Evolutionary conservation across 2,329 filamentous ascomycete species (phyloP), one percentile per base, ranked within the genome.

Genomic region (Alternaria gansuensis): DNA sequence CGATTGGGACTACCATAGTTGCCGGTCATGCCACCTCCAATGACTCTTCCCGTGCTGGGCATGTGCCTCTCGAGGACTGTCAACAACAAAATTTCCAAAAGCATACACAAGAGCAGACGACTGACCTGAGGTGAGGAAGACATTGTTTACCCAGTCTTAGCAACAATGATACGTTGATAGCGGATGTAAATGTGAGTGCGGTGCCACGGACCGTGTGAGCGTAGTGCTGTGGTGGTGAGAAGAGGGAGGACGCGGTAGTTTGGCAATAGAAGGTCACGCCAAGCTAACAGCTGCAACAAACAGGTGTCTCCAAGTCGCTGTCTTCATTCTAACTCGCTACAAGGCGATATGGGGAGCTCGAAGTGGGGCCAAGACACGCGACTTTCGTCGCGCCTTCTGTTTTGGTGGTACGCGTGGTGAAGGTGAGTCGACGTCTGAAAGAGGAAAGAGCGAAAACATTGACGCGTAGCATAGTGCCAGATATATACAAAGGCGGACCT

Each of bases 21-120:
- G n/a, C 24, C 24, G n/a, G 34, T 13, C 44, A 51, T 48, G 26
- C 39, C 26, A 41, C 34, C 40, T 33, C 40, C 44, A 17, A 34
- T 53, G 39, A 29, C 26, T 39, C 54, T 41, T 43, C 54, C 43
- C 26, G 37, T 54, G 28, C 23, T 37, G 14, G 50, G 51, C 21
- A 41, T 33, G 39, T 31, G 50, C 54, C 46, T 50, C 60, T 65
- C 59, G 41, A 46, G 54, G 48, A 54, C 54, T 52, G 60, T 65
- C 45, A 65, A 56, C 31, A 46, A 54, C 23, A 59, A 34, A 24
- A 31, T 10, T 17, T 36, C 23, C 26, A 28, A 51, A 14, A 51
- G 40, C 11, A 31, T 6, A 45, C 9, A 31, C 31, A 24, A 48
- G 31, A 48, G 44, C 31, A 26, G 44, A n/a, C 46, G 21, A 65